Evolutionary conservation across 495 filamentous ascomycete species (phyloP), one percentile per base, ranked within the genome.

Genomic region (Annulohypoxylon maeteangense): DNA sequence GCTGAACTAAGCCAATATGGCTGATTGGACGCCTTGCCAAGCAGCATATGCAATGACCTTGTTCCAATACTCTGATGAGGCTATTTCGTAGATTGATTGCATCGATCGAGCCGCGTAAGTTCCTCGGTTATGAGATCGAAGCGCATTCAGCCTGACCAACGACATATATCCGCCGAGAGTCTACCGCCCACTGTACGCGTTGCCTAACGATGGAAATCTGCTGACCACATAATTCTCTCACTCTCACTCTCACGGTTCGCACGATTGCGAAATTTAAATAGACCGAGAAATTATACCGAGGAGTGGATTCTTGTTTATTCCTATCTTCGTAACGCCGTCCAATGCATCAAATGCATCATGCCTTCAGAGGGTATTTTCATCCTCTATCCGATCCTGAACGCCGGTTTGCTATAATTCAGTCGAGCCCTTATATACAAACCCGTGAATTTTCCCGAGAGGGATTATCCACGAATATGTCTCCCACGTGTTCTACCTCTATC

Each of bases 381-480:
- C 65, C 20, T 55, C 65, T 60, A 68, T 68, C 65, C 67, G 51
- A 63, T 74, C 75, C 67, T 57, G 56, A 74, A 74, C 71, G 71
- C 71, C 71, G 48, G 62, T 42, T 62, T 50, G 32, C 67, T 62
- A 29, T 27, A 60, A 65, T 23, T 16, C 40, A 53, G 45, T 68
- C 65, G 70, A 54, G 29, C 56, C 55, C 65, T 36, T 69, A 62
- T 68, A 27, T 73, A 73, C 65, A 73, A 36, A 53, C 23, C 14
- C 16, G 6, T 16, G n/a, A 4, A 40, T 57, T 61, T 51, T 20
- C 48, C 34, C 20, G 32, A 50, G 29, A 34, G 25, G 7, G 16
- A 54, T 5, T 10, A 44, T 34, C 23, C 22, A n/a, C 0, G 7
- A 20, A 31, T 29, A 12, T 40, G 34, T 20, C 32, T 47, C 38